Evolutionary conservation across 2,329 filamentous ascomycete genomes (phyloP), one percentile per base, ranked within the genome.

Genomic region (Fragosphaeria purpurea): DNA sequence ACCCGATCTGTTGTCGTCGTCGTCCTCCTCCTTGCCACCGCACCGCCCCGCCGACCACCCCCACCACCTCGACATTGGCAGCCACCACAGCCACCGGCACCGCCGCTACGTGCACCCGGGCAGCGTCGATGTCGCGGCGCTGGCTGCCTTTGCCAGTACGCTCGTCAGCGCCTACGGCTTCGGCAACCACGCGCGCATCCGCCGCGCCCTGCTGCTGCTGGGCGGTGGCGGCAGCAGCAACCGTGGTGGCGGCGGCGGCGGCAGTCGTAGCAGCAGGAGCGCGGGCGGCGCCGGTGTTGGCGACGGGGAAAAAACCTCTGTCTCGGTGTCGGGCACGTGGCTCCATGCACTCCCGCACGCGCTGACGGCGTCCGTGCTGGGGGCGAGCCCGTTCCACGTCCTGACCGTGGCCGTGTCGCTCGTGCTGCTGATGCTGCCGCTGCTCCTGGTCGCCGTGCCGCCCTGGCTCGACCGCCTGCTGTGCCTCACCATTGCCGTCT

Each of bases 321-420:
- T 22, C 22, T 37, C 11, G 7, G 7, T 11, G 35, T 11, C 7
- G 7, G 35, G 12, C 34, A 35, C 39, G 34, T 88, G 88, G 58
- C 83, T 96, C 30, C 82, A 86, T 41, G 83, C 82, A 33, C 75
- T 95, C 13, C 31, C 49, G 30, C 31, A 30, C 35, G 41, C 41
- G 13, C 5, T 52, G 22, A 47, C 39, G 34, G 76, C 96, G 39
- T 89, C 91, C 5, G 86, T 83, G 33, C 77, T 96, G n/a, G 75
- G 97, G 50, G 89, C 86, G 58, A 98, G 97, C 65, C 93, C 93
- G 0, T 93, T 90, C 50, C 93, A 98, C 68, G 89, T 96, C 62
- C 77, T 98, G 31, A 97, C 93, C 0, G 76, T 98, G 7, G 89
- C 84, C 32, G 95, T 91, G 67, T 91, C 88, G 2, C 70, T 80